These are phyloP conservation scores for Primulina huaijiensis DNA, from an alignment of 257 asterid species.

Conservation along the genomic window DNA sequence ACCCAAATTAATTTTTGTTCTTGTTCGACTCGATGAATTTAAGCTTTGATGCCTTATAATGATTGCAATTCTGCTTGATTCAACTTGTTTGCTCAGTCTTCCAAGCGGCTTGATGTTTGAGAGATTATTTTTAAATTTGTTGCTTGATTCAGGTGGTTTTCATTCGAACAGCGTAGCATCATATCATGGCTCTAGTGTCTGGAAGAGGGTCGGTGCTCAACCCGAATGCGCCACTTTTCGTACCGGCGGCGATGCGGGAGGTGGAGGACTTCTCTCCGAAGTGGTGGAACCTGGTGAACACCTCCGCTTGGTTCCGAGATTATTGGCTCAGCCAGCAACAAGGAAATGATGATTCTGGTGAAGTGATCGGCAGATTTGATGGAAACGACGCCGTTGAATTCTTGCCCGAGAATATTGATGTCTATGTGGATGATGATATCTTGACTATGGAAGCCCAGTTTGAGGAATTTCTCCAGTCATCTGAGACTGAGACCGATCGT, in stretches of 20 bases:
- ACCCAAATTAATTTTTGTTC: neutral
- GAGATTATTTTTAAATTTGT: too few species aligned
- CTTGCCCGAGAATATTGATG: constrained; percentile 77
- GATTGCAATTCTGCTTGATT: neutral
- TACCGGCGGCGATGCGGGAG: constrained; percentile 75
- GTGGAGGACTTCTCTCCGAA: constrained; percentile 96
- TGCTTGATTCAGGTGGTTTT: constrained; percentile 25
- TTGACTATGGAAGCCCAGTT: constrained; percentile 81
- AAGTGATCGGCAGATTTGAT: constrained; percentile 28
- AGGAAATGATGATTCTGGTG: constrained; percentile 47
- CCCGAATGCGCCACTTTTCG: constrained; percentile 77
- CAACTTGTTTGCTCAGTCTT: neutral
- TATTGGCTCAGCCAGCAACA: constrained; percentile 79
- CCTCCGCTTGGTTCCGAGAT: constrained; percentile 76
- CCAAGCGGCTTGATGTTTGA: neutral
- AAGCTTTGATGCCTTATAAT: too few species aligned
- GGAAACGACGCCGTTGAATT: constrained; percentile 39
- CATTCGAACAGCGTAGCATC: constrained; percentile 19
- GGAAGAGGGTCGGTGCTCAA: constrained; percentile 71
- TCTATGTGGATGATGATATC: constrained; percentile 74
- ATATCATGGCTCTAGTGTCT: constrained; percentile 80
- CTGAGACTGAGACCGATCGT: constrained; percentile 33
- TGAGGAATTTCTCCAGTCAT: constrained; percentile 72
- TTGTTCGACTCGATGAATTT: too few species aligned
- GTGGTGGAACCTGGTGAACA: constrained; percentile 91